A percentile compares a stretch with the other conserved stretches of the same genome.
These are phyloP conservation scores for Raffaelea albimanens DNA, from an alignment of 2,329 filamentous ascomycete species.

Conservation along the genomic window DNA sequence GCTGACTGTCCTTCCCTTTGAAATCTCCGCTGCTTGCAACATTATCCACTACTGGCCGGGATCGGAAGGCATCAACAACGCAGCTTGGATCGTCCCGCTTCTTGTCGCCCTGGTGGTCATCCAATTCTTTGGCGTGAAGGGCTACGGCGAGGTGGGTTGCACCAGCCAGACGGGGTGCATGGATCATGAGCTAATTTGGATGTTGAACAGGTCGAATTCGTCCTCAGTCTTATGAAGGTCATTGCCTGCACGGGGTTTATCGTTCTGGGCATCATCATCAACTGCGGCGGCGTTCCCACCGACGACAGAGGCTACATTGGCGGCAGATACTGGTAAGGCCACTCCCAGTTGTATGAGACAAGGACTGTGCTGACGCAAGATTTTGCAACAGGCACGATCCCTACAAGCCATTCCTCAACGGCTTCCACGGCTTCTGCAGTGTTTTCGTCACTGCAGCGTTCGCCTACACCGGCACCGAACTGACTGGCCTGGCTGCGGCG, in stretches of 20 bases:
- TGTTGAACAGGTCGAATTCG: conserved; percentile 35
- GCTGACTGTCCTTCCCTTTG: conserved; percentile 41
- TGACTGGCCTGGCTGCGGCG: conserved; percentile 41
- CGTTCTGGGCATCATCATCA: conserved; percentile 51
- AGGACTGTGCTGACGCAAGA: background rate
- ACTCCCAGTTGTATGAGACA: conserved; percentile 31
- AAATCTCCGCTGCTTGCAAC: conserved; percentile 42
- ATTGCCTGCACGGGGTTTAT: conserved; percentile 53
- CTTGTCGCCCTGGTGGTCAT: conserved; percentile 38
- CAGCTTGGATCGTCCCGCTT: conserved; percentile 48
- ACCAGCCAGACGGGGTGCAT: background rate
- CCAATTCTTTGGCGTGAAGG: conserved; percentile 46
- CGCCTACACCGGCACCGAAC: conserved; percentile 41
- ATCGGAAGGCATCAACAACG: conserved; percentile 33
- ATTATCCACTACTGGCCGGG: conserved; percentile 44
- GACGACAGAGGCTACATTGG: conserved; percentile 50
- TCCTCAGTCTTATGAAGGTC: conserved; percentile 49
- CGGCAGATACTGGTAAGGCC: conserved; percentile 50
- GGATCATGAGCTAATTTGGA: background rate
- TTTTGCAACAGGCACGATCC: background rate
- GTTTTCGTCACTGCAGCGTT: conserved; percentile 45
- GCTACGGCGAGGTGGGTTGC: conserved; percentile 37
- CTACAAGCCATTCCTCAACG: conserved; percentile 25
- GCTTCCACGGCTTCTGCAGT: conserved; percentile 39
- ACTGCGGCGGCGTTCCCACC: conserved; percentile 39